A percentile compares a stretch with the other conserved stretches of the same genome.
These are phyloP conservation scores for Penicillium crystallinum DNA, from an alignment of 495 filamentous ascomycete genomes.

Conservation along the genomic window DNA sequence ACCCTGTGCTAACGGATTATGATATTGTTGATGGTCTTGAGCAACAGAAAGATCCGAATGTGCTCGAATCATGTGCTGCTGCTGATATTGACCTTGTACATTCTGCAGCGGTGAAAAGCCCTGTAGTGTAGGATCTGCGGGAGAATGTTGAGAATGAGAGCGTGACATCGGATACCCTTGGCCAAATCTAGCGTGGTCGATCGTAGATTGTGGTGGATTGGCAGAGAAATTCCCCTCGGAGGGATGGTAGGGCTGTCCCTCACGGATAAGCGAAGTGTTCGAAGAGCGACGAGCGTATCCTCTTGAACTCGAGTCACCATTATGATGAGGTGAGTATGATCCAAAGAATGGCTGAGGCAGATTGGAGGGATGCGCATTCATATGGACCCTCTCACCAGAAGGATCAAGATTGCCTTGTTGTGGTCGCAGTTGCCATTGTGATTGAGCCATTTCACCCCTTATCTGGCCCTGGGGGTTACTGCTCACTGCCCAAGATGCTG, in stretches of 20 bases:
- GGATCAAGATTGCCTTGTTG: not conserved
- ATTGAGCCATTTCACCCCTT: slow-evolving; percentile 39
- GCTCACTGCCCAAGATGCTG: not conserved
- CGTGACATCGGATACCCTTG: slow-evolving; percentile 4
- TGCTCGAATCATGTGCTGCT: slow-evolving; percentile 7
- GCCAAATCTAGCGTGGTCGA: not conserved
- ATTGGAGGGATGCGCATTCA: not conserved
- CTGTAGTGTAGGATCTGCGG: slow-evolving; percentile 2
- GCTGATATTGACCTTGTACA: slow-evolving; percentile 10
- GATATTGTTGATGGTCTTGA: slow-evolving; percentile 7
- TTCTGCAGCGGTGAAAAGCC: slow-evolving; percentile 9
- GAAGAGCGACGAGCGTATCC: slow-evolving; percentile 1
- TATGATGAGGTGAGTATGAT: slow-evolving; percentile 7
- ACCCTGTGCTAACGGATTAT: slow-evolving; percentile 11
- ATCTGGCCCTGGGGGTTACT: not conserved
- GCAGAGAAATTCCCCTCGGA: not conserved
- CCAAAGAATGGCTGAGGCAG: slow-evolving; percentile 3
- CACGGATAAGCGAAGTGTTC: not conserved
- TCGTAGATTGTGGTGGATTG: not conserved
- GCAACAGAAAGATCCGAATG: not conserved
- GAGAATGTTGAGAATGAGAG: slow-evolving; percentile 12
- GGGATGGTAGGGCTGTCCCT: not conserved
- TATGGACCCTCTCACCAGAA: not conserved
- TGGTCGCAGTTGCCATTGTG: slow-evolving; percentile 15
- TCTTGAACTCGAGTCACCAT: not conserved